Conservation (phyloP, 371 early-diverging fungal species). For the Cokeromyces recurvatus region DNA sequence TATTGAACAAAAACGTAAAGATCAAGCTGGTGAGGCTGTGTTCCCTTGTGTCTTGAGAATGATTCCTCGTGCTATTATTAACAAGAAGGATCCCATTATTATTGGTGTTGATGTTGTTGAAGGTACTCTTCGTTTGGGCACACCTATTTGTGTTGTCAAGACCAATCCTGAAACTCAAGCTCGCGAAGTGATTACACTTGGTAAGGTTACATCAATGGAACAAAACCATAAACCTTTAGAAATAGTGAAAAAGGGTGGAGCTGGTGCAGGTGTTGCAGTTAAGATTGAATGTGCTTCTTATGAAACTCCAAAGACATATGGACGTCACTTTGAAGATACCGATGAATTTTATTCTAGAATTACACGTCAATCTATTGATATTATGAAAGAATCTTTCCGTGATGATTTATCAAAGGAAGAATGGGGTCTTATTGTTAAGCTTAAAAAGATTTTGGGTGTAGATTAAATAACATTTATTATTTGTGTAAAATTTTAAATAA, state of each 20-base stretch:
- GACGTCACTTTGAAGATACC: conserved; percentile 93
- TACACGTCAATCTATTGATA: conserved; percentile 93
- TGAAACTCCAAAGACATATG: conserved; percentile 89
- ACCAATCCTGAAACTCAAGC: conserved; percentile 72
- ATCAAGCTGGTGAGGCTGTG: conserved; percentile 86
- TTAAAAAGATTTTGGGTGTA: conserved; percentile 66
- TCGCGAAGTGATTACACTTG: conserved; percentile 74
- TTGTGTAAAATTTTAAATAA: too few species aligned
- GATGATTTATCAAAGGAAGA: conserved; percentile 94
- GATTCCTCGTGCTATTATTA: conserved; percentile 94
- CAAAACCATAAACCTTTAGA: conserved; percentile 91
- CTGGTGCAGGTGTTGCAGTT: conserved; percentile 91
- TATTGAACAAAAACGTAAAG: conserved; percentile 83
- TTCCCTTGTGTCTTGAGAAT: conserved; percentile 97
- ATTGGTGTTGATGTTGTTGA: conserved; percentile 97
- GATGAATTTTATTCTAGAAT: conserved; percentile 82
- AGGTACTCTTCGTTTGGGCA: conserved; percentile 90
- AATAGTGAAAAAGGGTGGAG: conserved; percentile 81
- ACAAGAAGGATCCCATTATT: conserved; percentile 96
- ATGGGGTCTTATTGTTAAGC: conserved; percentile 82
- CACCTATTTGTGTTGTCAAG: conserved; percentile 93
- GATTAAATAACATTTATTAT: too few species aligned
- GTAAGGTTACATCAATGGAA: conserved; percentile 96
- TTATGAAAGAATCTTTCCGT: conserved; percentile 96
- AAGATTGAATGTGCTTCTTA: conserved; percentile 91